phyloP scores from a whole-genome alignment of 345 rosid genomes.

The Microcos paniculata region DNA sequence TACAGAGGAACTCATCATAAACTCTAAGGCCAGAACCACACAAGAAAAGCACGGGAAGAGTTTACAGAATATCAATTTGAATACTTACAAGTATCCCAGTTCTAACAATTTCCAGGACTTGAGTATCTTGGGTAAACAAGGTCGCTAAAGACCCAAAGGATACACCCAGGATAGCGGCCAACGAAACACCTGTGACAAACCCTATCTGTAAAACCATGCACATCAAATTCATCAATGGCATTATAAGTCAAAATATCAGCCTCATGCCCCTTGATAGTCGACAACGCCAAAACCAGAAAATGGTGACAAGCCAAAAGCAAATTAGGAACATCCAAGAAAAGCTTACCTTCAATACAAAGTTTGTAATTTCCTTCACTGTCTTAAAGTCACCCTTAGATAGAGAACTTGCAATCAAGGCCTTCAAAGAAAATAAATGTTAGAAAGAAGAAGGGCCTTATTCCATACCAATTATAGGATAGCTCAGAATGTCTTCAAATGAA shows the following conservation, averaged over 20 bases:
- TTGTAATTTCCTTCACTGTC: slow-evolving; percentile 64
- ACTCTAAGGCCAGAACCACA: background rate
- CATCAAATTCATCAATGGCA: slow-evolving; percentile 10
- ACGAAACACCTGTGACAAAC: slow-evolving; percentile 53
- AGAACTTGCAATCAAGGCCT: slow-evolving; percentile 87
- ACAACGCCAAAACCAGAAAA: background rate
- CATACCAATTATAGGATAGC: background rate
- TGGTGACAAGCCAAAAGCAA: background rate
- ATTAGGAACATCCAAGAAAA: slow-evolving; percentile 11
- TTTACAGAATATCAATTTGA: background rate
- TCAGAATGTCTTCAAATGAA: background rate
- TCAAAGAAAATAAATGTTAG: slow-evolving; percentile 18
- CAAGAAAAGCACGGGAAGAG: background rate
- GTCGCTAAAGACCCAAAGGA: slow-evolving; percentile 71
- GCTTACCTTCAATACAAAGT: slow-evolving; percentile 71
- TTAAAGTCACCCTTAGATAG: slow-evolving; percentile 66
- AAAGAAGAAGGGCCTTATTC: background rate
- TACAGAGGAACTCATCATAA: background rate
- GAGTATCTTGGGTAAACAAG: slow-evolving; percentile 77
- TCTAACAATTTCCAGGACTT: slow-evolving; percentile 65
- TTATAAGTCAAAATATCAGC: background rate
- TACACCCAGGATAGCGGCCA: slow-evolving; percentile 69
- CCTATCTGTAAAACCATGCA: slow-evolving; percentile 60
- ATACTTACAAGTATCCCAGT: slow-evolving; percentile 72
- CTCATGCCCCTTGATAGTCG: background rate